Base-by-base conservation (phyloP, 2,329 filamentous ascomycete genomes). In the Cercospora canescens region DNA sequence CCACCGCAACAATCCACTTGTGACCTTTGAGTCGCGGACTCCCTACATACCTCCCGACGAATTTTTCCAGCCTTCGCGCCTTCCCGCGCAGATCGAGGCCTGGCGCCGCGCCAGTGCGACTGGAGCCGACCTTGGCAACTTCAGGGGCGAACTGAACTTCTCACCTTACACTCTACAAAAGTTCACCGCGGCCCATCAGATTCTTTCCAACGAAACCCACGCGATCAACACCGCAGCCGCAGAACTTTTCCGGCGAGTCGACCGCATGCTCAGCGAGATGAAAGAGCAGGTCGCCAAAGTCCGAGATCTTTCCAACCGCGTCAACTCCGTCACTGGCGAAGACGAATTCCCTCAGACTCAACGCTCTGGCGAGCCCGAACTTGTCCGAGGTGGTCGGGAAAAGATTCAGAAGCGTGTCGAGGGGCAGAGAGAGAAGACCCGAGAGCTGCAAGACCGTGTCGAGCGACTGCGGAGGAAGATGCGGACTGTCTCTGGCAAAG, bases 171-270 rank as follows among this genome's bases (percentile, higher is more conserved):
- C 90, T 1, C 82, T 94, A 18, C 86, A 89, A 69, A 83, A 92
- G 39, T 86, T 94, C 70, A 91, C 89, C 30, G 88, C 91, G 66
- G 88, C 88, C 0, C 91, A 94, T 76, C 88, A 90, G 74, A 81
- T 91, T 5, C 82, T 94, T 6, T 88, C 88, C 68, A 84, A 86
- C 9, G 90, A 94, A 77, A 92, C 90, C 0, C 84, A 90, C 70
- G 83, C 83, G 11, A 83, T 94, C 11, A 90, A 90, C 16, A 81
- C 86, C 50, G 91, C 89, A 1, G 91, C 89, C 0, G 87, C 90
- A 1, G 90, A 93, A 72, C 81, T 94, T 6, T 94, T 93, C 79
- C 83, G 88, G 28, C 85, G 88, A 62, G 92, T 90, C 67, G 86
- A 90, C 70, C 83, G 87, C 54, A 82, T 94, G 28, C 88, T 90